These are phyloP conservation scores for Pseudevernia furfuracea DNA, from an alignment of 495 filamentous ascomycete species.

Conservation along the genomic window DNA sequence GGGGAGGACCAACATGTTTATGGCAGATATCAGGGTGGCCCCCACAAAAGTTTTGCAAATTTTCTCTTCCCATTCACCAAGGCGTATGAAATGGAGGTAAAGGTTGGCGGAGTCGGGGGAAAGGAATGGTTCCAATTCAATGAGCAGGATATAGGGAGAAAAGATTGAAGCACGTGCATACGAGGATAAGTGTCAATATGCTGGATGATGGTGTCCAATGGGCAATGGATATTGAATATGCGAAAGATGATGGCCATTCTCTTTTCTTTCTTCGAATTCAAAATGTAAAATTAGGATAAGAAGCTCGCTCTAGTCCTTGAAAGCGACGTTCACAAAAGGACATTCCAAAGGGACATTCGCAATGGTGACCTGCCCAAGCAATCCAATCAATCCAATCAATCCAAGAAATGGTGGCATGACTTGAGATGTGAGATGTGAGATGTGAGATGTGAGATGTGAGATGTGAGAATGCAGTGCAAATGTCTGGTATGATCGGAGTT, in stretches of 20 bases:
- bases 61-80: background rate
- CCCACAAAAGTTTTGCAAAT: conserved; percentile 1
- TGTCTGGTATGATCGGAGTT: no score
- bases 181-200: background rate
- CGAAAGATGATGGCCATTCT: background rate
- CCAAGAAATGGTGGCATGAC: background rate
- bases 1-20: background rate
- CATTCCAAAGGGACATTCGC: no score
- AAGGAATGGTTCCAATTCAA: background rate
- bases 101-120: background rate
- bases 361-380: background rate
- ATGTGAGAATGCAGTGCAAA: background rate
- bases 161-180: background rate
- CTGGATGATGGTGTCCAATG: background rate
- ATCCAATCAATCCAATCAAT: no score
- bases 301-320: no score
- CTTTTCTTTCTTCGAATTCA: background rate
- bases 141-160: background rate
- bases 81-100: background rate
- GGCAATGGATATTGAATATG: background rate
- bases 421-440: no score
- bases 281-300: background rate
- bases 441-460: no score
- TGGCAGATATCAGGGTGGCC: conserved; percentile 2
- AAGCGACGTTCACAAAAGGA: no score